These are phyloP conservation scores for Aspergillus calidoustus DNA, from an alignment of 2,329 filamentous ascomycete species.

Conservation along the genomic window DNA sequence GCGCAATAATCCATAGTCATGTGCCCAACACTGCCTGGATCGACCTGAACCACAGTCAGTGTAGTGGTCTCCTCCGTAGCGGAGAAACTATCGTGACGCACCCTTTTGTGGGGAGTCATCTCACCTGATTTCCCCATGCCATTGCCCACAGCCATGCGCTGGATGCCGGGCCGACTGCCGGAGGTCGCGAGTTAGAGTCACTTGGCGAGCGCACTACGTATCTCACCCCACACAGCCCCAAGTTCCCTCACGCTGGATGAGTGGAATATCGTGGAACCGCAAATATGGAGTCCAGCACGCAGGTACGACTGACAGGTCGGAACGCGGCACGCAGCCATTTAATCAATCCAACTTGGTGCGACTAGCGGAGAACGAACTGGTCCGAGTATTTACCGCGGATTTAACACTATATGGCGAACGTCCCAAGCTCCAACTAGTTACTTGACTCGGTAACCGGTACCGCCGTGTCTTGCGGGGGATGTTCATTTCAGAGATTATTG, in stretches of 20 bases:
- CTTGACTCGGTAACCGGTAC: not conserved
- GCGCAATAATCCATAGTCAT: not conserved
- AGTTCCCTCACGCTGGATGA: slow-evolving; percentile 16
- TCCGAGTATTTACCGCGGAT: not conserved
- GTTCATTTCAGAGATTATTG: not conserved
- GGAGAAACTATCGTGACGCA: not conserved
- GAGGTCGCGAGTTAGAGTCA: not conserved
- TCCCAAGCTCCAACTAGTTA: not conserved
- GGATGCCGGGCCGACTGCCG: slow-evolving; percentile 26
- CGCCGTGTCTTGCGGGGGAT: not conserved
- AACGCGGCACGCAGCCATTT: slow-evolving; percentile 18
- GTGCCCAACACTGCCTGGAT: not conserved
- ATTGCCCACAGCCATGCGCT: not conserved
- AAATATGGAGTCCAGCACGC: slow-evolving; percentile 22
- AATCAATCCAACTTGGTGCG: not conserved
- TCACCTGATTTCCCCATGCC: slow-evolving; percentile 10
- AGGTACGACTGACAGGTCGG: slow-evolving; percentile 24
- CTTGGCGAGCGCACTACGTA: not conserved
- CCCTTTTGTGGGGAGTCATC: not conserved
- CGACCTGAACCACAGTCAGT: too few species aligned
- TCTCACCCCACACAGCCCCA: slow-evolving; percentile 16
- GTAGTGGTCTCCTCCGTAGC: not conserved
- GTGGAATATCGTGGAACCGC: slow-evolving; percentile 20
- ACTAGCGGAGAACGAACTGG: not conserved
- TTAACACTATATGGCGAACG: not conserved